Percentiles rank a stretch among this genome's conserved stretches.
Evolutionary conservation across 345 rosid species (phyloP).

Genomic region (Dimocarpus longan): DNA sequence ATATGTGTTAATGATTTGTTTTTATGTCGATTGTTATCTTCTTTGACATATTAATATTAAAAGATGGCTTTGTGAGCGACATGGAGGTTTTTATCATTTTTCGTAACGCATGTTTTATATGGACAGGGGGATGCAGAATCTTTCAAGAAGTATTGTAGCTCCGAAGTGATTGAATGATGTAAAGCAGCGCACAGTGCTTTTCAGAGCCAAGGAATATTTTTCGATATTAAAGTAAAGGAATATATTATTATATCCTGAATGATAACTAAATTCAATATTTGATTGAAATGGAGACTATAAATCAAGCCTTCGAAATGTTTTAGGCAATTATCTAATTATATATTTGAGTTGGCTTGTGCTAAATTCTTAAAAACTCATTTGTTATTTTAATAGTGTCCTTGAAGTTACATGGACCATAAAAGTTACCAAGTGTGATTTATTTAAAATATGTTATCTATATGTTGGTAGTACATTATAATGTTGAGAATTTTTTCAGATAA

Average conservation of each 20-base stretch:
- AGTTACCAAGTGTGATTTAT: too few species aligned
- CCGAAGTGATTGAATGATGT: constrained; percentile 76
- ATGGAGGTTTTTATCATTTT: neutral
- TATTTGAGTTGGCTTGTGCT: neutral
- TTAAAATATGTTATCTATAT: too few species aligned
- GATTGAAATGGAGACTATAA: neutral
- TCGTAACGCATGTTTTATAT: constrained; percentile 10
- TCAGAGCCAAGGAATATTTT: constrained; percentile 67
- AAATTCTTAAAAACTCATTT: neutral
- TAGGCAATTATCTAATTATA: neutral
- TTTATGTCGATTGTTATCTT: neutral
- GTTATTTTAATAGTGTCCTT: neutral
- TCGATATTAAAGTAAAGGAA: constrained; percentile 70
- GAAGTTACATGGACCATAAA: neutral
- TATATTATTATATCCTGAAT: neutral
- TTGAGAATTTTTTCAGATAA: too few species aligned
- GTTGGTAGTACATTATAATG: too few species aligned
- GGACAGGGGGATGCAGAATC: constrained; percentile 70
- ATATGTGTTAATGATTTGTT: too few species aligned
- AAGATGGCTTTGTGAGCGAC: neutral
- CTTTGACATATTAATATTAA: neutral
- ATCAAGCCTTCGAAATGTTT: neutral
- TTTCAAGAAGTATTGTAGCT: constrained; percentile 77
- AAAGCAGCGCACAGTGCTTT: constrained; percentile 72
- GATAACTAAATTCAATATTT: neutral